phyloP scores from a whole-genome alignment of 2,329 filamentous ascomycete species.

The Periconia sp. region DNA sequence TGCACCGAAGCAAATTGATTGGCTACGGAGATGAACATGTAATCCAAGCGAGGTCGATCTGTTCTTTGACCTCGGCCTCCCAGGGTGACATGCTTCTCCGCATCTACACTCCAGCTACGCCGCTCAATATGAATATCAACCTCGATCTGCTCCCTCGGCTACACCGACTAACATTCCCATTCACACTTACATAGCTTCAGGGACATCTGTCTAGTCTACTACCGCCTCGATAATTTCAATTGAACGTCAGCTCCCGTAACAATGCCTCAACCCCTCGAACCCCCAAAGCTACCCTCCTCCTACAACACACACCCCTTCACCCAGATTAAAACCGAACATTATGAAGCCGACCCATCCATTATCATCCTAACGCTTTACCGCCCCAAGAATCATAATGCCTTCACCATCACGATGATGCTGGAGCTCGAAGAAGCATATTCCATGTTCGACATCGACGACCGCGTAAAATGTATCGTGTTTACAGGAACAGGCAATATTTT shows the following conservation, averaged over 20 bases:
- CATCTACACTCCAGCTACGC: conserved; percentile 2
- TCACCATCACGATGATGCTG: conserved; percentile 64
- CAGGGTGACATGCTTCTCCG: conserved; percentile 4
- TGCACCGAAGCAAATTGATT: neutral
- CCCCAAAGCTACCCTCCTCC: conserved; percentile 34
- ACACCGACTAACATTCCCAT: neutral
- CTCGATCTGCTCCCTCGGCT: neutral
- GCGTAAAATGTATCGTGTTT: conserved; percentile 58
- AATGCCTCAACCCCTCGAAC: conserved; percentile 18
- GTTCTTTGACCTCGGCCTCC: conserved; percentile 7
- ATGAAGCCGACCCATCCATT: conserved; percentile 53
- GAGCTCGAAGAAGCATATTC: conserved; percentile 60
- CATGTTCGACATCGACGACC: conserved; percentile 56
- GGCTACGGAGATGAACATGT: neutral
- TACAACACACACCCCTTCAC: conserved; percentile 46
- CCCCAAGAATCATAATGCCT: conserved; percentile 68
- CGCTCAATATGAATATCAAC: neutral
- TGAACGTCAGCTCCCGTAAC: conserved; percentile 8
- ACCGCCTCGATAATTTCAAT: neutral
- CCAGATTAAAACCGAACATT: conserved; percentile 46
- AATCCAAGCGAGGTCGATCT: neutral
- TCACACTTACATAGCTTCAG: neutral
- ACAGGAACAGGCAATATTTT: conserved; percentile 56
- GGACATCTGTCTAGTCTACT: neutral
- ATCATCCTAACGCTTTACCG: conserved; percentile 67